Evolutionary conservation across 140 eudicot genomes (phyloP).

Genomic region (Stevia rebaudiana): DNA sequence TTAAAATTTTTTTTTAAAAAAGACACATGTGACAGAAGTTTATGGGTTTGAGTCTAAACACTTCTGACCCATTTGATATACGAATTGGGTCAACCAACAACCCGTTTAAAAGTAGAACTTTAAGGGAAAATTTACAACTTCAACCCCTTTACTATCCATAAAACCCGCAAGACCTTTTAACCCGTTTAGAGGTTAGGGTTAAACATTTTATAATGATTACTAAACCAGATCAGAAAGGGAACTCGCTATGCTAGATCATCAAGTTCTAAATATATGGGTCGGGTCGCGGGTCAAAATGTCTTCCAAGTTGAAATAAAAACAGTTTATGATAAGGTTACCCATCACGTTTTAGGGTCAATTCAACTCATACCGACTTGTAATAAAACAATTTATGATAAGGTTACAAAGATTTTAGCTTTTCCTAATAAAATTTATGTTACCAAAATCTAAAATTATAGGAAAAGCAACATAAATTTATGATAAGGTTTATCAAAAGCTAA

Average conservation of each 20-base stretch:
- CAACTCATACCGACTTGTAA: no score
- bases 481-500: no score
- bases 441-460: no score
- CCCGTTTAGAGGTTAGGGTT: background rate
- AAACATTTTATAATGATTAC: background rate
- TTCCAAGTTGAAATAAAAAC: background rate
- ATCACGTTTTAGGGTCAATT: no score
- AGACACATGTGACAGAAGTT: background rate
- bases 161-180: background rate
- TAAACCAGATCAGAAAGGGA: background rate
- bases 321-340: no score
- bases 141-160: background rate
- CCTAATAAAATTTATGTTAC: no score
- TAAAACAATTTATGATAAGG: background rate
- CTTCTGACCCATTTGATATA: background rate
- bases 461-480: no score
- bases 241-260: background rate
- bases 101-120: background rate
- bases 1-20: no score
- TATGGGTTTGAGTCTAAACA: background rate
- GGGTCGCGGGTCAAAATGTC: background rate
- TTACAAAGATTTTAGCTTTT: no score
- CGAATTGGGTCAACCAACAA: background rate
- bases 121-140: background rate
- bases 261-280: background rate